Conservation (phyloP, 2,329 filamentous ascomycete species). For the Xylariaceae sp. region DNA sequence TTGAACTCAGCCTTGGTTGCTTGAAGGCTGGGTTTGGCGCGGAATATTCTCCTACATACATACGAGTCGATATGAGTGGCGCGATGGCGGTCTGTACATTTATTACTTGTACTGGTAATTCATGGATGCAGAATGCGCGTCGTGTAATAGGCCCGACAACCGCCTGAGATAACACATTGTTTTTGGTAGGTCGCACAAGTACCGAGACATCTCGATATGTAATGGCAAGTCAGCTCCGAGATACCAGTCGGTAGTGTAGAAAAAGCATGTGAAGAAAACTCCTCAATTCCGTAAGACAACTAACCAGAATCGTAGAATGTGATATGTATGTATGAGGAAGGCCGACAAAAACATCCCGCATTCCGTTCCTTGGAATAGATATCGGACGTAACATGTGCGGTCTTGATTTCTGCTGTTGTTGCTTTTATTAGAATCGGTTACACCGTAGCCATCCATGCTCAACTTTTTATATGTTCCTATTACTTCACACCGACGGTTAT, state of each 20-base stretch:
- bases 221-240: background rate
- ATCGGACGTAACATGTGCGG: too few species aligned
- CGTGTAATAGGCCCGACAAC: background rate
- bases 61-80: too few species aligned
- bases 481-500: background rate
- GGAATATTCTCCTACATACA: too few species aligned
- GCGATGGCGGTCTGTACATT: background rate
- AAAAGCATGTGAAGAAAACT: too few species aligned
- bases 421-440: background rate
- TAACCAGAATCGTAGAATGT: background rate
- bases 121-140: background rate
- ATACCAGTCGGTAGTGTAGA: too few species aligned
- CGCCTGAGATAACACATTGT: background rate
- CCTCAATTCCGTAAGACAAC: background rate
- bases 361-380: too few species aligned
- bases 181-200: background rate
- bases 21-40: background rate
- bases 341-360: background rate
- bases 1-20: conserved; percentile 1
- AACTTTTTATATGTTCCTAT: background rate
- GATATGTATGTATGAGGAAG: background rate
- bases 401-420: background rate
- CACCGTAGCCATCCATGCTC: background rate
- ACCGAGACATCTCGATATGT: background rate
- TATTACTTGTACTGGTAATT: background rate